Evolutionary conservation across 441 rosid genomes (phyloP), one percentile per base, ranked within the genome.

Genomic region (Manihot esculenta): DNA sequence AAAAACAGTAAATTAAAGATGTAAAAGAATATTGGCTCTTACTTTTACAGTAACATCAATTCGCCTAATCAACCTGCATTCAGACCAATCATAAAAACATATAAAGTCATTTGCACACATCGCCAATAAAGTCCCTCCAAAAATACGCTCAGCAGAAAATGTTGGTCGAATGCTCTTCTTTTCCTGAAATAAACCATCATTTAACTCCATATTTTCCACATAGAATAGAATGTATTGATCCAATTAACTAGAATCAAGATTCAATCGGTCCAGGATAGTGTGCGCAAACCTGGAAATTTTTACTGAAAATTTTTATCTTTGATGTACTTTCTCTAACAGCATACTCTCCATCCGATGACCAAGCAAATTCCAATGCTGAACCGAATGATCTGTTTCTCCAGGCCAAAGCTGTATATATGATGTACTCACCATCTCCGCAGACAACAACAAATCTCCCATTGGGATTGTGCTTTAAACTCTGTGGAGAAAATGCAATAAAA

Each of bases 381-480:
- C 98, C 99, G 86, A 93, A 93, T 63, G 99, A 95, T 79, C 95
- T 86, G 75, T 95, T 91, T 81, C 99, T 91, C 99, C 99, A 95
- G 21, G 99, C 98, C 79, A 93, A 76, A 78, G 99, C 97, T 41
- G 98, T 95, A 75, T 95, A 95, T 76, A 93, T 91, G 68, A 93
- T 88, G 78, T 88, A 95, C 78, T 95, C 97, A 66, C 97, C 99
- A 84, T 95, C 98, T 77, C 97, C 99, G 77, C 96, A 93, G 54
- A 95, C 98, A 74, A 91, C 97, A 78, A 95, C 97, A 78, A 95
- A 91, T 81, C 99, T 87, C 66, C 97, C 97, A 76, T 93, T 95
- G 23, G 97, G 97, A 64, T 93, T 95, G 86, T 95, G 98, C 85
- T 87, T 93, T 72, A 95, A 85, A 83, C 93, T 96, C 99, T 96